Base-by-base conservation (phyloP, 495 filamentous ascomycete genomes). In the Immersiella caudata region DNA sequence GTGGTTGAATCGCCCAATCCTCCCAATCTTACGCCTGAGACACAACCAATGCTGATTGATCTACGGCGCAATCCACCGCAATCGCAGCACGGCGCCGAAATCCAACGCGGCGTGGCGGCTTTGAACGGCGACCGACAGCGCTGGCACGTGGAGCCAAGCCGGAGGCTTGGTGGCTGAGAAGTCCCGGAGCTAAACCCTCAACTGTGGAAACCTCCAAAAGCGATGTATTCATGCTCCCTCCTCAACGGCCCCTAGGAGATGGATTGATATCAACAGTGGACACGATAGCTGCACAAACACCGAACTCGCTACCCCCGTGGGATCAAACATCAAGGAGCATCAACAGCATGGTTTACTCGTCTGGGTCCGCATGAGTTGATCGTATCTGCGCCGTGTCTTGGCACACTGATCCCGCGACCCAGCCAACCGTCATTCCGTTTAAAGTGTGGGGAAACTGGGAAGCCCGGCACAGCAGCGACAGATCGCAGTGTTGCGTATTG, bases 351-450 rank as follows among this genome's bases (percentile, higher is more conserved):
- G 16, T 46, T 18, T 14, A 46, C 11, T 14, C 9, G 11, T 14
- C 16, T 46, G 40, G 40, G 16, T 46, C 40, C 40, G 65, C 67
- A 66, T 65, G 26, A 59, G 33, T 58, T 46, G 46, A 20, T 27
- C 52, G 51, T 35, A 68, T 59, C 67, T 54, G 69, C 62, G 62
- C 58, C 67, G n/a, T 66, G 65, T 67, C 46, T 66, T 25, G 22
- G 51, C 40, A 12, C 40, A 46, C 40, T 46, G 40, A 12, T 46
- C 40, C 40, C 40, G 40, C 40, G 40, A 46, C 40, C 40, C 40
- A 46, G 40, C 40, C 11, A 46, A 46, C 59, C 61, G 36, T 61
- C 62, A 46, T 51, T 21, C 36, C 33, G 36, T 33, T 11, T 46
- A 12, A 11, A 46, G 65, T 62, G 65, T 67, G 65, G 65, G 65